Conservation (phyloP, 805 yeast species). For the Candida oleophila region DNA sequence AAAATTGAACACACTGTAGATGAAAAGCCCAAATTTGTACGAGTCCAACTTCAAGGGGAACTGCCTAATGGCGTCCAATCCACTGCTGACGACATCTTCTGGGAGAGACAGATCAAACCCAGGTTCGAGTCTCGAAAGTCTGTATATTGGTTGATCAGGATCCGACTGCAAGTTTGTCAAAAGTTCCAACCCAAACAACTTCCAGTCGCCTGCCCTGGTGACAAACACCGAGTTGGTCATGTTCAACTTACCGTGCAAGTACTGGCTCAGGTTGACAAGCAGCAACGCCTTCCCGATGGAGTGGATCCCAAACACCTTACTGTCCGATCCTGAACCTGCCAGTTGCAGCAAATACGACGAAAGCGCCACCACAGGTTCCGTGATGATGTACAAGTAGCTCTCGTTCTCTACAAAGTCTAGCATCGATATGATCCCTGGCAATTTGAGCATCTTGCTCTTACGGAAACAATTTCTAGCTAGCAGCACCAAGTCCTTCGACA, state of each 20-base stretch:
- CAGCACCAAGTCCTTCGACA: conserved; percentile 20
- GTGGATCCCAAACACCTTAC: conserved; percentile 54
- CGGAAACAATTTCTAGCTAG: conserved; percentile 38
- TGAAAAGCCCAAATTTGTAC: conserved; percentile 58
- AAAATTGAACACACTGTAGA: conserved; percentile 42
- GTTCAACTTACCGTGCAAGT: conserved; percentile 65
- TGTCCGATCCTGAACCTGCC: conserved; percentile 29
- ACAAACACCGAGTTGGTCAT: conserved; percentile 56
- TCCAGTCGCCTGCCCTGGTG: conserved; percentile 75
- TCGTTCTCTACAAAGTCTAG: conserved; percentile 68
- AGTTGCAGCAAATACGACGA: conserved; percentile 27
- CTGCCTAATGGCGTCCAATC: conserved; percentile 39
- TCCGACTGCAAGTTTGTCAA: conserved; percentile 49
- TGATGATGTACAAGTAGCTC: conserved; percentile 53
- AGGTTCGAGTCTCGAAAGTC: conserved; percentile 26
- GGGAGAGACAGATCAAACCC: conserved; percentile 39
- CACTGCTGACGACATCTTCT: conserved; percentile 35
- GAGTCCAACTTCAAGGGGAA: conserved; percentile 57
- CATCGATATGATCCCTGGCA: conserved; percentile 67
- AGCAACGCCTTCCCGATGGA: conserved; percentile 53
- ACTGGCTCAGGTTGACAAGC: conserved; percentile 58
- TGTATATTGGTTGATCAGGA: conserved; percentile 43
- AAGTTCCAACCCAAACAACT: conserved; percentile 77
- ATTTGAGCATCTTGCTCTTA: conserved; percentile 54
- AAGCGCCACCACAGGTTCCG: conserved; percentile 66